These are phyloP conservation scores for Pichia phayaonensis DNA, from an alignment of 805 yeast genomes.

Conservation along the genomic window DNA sequence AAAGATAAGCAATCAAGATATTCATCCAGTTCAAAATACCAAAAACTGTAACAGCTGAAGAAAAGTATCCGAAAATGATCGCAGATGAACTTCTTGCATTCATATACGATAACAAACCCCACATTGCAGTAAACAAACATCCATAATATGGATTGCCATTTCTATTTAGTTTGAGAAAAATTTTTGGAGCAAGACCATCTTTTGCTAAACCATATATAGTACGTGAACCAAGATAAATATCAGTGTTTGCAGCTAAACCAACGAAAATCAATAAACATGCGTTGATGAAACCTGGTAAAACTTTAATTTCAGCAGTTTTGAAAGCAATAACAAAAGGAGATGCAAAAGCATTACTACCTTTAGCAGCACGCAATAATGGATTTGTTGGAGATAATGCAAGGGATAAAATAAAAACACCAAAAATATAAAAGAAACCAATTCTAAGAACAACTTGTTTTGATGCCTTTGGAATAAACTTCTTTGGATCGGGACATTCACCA, in stretches of 20 bases:
- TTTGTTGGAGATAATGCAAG: slow-evolving; percentile 46
- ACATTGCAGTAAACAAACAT: slow-evolving; percentile 11
- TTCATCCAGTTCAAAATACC: slow-evolving; percentile 18
- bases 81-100: slow-evolving; percentile 7
- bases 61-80: slow-evolving; percentile 14
- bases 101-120: slow-evolving; percentile 15
- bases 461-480: slow-evolving; percentile 43
- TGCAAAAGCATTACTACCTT: slow-evolving; percentile 42
- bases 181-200: slow-evolving; percentile 52
- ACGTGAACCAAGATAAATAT: slow-evolving; percentile 59
- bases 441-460: slow-evolving; percentile 47
- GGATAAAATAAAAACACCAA: slow-evolving; percentile 42
- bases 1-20: slow-evolving; percentile 11
- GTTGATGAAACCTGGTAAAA: slow-evolving; percentile 56
- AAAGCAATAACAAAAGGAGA: slow-evolving; percentile 67
- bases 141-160: slow-evolving; percentile 50
- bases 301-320: slow-evolving; percentile 43
- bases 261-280: slow-evolving; percentile 57
- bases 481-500: slow-evolving; percentile 41
- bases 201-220: slow-evolving; percentile 53
- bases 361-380: slow-evolving; percentile 35
- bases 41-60: slow-evolving; percentile 17
- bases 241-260: slow-evolving; percentile 62
- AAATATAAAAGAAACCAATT: slow-evolving; percentile 41
- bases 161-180: slow-evolving; percentile 55